These are phyloP conservation scores for Microstegium vimineum DNA, from an alignment of 176 grass and related monocot species.

Conservation along the genomic window DNA sequence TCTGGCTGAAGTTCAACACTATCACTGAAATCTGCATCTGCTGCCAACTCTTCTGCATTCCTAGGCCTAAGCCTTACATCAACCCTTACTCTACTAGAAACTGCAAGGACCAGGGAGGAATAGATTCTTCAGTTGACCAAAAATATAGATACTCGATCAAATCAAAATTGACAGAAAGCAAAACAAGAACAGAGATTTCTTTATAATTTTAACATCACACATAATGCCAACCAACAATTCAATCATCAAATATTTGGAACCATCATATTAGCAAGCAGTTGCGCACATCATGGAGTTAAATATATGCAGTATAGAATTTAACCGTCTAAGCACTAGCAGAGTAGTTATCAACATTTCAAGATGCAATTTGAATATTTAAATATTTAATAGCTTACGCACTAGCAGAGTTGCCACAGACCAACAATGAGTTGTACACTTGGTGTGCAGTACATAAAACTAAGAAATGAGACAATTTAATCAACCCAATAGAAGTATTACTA, in stretches of 20 bases:
- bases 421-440: background rate
- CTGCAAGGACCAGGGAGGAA: constrained; percentile 33
- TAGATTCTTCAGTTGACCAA: constrained; percentile 3
- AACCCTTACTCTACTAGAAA: constrained; percentile 92
- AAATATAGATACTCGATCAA: background rate
- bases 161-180: constrained; percentile 6
- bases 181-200: background rate
- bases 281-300: background rate
- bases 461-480: background rate
- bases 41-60: constrained; percentile 75
- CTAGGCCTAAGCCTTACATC: constrained; percentile 91
- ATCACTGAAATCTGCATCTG: constrained; percentile 96
- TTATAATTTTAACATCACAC: background rate
- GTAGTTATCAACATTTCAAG: background rate
- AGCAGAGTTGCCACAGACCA: no score
- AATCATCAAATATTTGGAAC: constrained; percentile 1
- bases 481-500: background rate
- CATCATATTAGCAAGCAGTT: background rate
- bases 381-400: background rate
- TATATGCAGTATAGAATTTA: background rate
- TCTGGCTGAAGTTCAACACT: constrained; percentile 97
- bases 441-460: background rate
- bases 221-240: background rate
- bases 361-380: background rate
- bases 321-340: background rate